Conservation (phyloP, 129 eudicot genomes). For the Tagetes erecta region DNA sequence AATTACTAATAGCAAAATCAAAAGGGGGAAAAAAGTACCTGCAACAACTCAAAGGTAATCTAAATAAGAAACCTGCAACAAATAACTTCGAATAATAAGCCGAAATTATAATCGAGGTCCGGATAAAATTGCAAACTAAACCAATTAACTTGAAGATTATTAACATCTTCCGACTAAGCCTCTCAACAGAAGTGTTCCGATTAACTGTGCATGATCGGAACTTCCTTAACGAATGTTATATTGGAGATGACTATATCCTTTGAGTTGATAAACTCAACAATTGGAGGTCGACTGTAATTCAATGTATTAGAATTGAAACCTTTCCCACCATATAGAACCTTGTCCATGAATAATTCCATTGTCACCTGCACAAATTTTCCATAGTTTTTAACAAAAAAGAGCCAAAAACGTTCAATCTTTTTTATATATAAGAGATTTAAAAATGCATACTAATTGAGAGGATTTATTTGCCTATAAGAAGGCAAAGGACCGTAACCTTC, state of each 20-base stretch:
- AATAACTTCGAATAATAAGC: too few relatives aligned
- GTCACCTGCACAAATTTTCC: slow-evolving; percentile 47
- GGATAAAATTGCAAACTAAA: too few relatives aligned
- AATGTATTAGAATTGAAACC: slow-evolving; percentile 52
- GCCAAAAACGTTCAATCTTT: neutral
- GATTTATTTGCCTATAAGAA: slow-evolving; percentile 58
- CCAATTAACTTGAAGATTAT: too few relatives aligned
- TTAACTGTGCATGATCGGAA: too few relatives aligned
- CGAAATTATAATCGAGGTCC: too few relatives aligned
- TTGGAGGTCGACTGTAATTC: slow-evolving; percentile 78
- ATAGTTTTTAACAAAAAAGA: neutral
- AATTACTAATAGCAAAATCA: too few relatives aligned
- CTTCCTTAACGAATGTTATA: slow-evolving; percentile 47
- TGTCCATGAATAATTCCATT: slow-evolving; percentile 93
- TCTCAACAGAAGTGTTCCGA: too few relatives aligned
- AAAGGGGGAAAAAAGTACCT: too few relatives aligned
- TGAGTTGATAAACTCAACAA: slow-evolving; percentile 72
- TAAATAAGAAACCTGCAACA: too few relatives aligned
- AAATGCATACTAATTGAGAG: neutral
- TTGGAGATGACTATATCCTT: slow-evolving; percentile 69
- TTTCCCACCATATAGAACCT: slow-evolving; percentile 92
- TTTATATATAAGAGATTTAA: neutral
- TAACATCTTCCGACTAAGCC: too few relatives aligned
- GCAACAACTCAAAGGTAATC: too few relatives aligned
- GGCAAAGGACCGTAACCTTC: slow-evolving; percentile 74